Percentiles rank a stretch among this genome's conserved stretches.
These are phyloP conservation scores for Nemophila menziesii DNA, from an alignment of 257 asterid species.

Conservation along the genomic window DNA sequence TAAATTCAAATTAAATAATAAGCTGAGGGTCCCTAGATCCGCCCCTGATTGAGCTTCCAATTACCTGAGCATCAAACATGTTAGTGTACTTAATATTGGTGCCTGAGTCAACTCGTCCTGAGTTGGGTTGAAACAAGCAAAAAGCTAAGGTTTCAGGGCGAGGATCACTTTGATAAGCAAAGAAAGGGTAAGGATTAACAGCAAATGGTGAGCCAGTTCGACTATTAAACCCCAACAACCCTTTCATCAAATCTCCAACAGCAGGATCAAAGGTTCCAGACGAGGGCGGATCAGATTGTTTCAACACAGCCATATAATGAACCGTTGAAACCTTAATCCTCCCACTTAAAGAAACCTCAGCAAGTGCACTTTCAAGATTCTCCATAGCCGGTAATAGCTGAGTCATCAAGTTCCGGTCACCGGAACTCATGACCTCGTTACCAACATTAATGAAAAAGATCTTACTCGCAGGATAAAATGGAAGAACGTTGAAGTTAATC, in stretches of 20 bases:
- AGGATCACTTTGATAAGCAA: constrained; percentile 62
- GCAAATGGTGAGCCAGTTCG: constrained; percentile 53
- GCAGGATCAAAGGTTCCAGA: constrained; percentile 45
- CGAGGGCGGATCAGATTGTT: constrained; percentile 57
- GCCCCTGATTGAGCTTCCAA: background rate
- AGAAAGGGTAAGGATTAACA: constrained; percentile 65
- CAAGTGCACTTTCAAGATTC: constrained; percentile 41
- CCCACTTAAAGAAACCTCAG: constrained; percentile 30
- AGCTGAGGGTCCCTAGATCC: too few species aligned
- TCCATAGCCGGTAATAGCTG: constrained; percentile 61
- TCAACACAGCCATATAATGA: constrained; percentile 53
- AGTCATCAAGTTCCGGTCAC: constrained; percentile 39
- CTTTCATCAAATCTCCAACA: constrained; percentile 41
- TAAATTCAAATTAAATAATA: too few species aligned
- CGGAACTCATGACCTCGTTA: constrained; percentile 49
- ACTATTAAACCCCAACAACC: constrained; percentile 38
- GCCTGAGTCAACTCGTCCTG: constrained; percentile 55
- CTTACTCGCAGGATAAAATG: constrained; percentile 50
- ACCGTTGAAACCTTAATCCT: constrained; percentile 60
- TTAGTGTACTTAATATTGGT: constrained; percentile 45
- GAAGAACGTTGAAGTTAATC: constrained; percentile 35
- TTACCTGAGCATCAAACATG: constrained; percentile 84
- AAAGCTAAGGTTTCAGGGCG: constrained; percentile 58
- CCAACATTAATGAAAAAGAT: constrained; percentile 46
- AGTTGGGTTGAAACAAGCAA: constrained; percentile 56